phyloP scores from a whole-genome alignment of 192 early-diverging fungal genomes.

The Gryganskiella cystojenkinii region DNA sequence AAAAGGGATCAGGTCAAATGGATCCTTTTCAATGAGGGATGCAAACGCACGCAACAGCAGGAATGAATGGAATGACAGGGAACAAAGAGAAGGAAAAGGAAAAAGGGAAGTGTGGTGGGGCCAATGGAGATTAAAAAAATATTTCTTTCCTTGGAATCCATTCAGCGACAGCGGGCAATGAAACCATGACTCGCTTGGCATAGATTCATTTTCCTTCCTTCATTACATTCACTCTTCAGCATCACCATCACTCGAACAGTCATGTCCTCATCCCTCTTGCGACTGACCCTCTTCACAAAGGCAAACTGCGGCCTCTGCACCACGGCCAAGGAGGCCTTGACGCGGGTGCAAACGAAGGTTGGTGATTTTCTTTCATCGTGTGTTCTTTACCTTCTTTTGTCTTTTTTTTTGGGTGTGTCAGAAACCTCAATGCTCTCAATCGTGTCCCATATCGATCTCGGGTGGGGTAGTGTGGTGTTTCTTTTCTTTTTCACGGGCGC shows the following conservation, averaged over 20 bases:
- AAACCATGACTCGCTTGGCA: too few species aligned
- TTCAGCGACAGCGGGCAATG: neutral
- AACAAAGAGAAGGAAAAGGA: neutral
- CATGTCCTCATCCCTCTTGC: conserved; percentile 27
- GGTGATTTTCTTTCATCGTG: neutral
- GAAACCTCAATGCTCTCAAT: too few species aligned
- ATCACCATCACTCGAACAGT: neutral
- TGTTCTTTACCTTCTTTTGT: neutral
- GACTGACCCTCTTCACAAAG: conserved; percentile 60
- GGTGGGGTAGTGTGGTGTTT: too few species aligned
- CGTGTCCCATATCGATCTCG: too few species aligned
- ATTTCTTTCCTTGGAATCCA: neutral
- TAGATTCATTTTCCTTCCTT: neutral
- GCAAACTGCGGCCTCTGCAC: conserved; percentile 62
- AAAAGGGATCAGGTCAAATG: too few species aligned
- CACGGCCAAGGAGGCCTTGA: conserved; percentile 55
- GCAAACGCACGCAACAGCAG: too few species aligned
- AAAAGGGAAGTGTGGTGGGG: neutral
- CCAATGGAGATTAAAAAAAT: neutral
- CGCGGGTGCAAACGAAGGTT: conserved; percentile 59
- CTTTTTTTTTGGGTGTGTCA: too few species aligned
- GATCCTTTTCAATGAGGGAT: too few species aligned
- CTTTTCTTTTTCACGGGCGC: too few species aligned
- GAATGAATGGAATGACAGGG: too few species aligned
- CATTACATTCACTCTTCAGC: neutral